Evolutionary conservation across 2,329 filamentous ascomycete genomes (phyloP).

Genomic region (Talaromyces sp.): DNA sequence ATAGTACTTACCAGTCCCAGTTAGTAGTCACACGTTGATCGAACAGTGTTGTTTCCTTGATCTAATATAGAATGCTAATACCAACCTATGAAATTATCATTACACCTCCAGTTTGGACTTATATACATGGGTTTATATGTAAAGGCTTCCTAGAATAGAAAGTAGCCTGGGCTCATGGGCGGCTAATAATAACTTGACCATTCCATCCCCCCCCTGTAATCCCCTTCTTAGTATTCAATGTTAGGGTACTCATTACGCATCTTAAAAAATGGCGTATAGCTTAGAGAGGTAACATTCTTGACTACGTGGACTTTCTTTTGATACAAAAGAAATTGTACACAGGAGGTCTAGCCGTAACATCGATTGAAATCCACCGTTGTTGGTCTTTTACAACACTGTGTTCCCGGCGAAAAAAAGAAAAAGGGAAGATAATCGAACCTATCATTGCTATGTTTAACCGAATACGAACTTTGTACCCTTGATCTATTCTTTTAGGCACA

Average conservation of each 20-base stretch:
- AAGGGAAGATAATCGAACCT: neutral
- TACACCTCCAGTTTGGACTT: too few relatives aligned
- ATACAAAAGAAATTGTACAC: neutral
- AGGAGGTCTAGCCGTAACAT: neutral
- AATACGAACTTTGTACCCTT: neutral
- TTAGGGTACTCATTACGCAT: too few relatives aligned
- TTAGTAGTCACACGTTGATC: neutral
- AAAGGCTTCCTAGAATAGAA: neutral
- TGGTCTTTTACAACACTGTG: too few relatives aligned
- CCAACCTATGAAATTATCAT: too few relatives aligned
- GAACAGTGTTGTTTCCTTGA: neutral
- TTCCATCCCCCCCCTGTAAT: too few relatives aligned
- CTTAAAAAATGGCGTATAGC: too few relatives aligned
- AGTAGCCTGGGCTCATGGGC: too few relatives aligned
- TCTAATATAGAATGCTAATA: neutral
- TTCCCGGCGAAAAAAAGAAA: neutral
- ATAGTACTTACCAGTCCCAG: neutral
- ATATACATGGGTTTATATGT: neutral
- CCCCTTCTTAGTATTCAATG: too few relatives aligned
- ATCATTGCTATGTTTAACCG: neutral
- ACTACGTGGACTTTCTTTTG: neutral
- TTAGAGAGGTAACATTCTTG: neutral
- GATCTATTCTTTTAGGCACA: neutral
- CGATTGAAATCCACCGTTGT: neutral
- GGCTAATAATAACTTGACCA: too few relatives aligned